Conservation (phyloP, 2,329 filamentous ascomycete genomes). For the Paraconiothyrium brasiliense region DNA sequence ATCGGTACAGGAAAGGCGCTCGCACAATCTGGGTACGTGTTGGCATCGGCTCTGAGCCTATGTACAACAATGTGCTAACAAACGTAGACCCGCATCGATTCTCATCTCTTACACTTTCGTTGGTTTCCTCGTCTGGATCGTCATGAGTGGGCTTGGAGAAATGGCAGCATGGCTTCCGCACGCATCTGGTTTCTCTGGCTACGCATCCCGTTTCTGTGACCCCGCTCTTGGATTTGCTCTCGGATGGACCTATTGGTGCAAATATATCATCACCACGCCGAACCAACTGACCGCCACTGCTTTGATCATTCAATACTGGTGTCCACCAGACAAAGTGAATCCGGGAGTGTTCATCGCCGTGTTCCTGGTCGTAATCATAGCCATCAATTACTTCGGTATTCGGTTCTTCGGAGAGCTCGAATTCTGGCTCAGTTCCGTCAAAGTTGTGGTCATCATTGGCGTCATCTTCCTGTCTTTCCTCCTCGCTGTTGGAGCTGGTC, state of each 20-base stretch:
- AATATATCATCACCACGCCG: slow-evolving; percentile 84
- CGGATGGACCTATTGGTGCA: slow-evolving; percentile 65
- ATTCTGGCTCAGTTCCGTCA: slow-evolving; percentile 66
- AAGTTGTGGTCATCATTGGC: slow-evolving; percentile 66
- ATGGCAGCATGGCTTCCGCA: slow-evolving; percentile 53
- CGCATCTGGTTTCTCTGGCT: slow-evolving; percentile 53
- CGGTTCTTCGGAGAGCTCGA: slow-evolving; percentile 57
- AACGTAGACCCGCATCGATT: slow-evolving; percentile 38
- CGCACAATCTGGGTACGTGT: slow-evolving; percentile 55
- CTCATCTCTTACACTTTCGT: slow-evolving; percentile 50
- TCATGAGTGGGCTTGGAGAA: slow-evolving; percentile 54
- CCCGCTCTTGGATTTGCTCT: slow-evolving; percentile 53
- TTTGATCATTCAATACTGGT: slow-evolving; percentile 79
- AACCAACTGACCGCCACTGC: slow-evolving; percentile 82
- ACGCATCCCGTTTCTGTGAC: slow-evolving; percentile 53
- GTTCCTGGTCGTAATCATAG: slow-evolving; percentile 37
- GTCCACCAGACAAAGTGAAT: slow-evolving; percentile 71
- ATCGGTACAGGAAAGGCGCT: slow-evolving; percentile 68
- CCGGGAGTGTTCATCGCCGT: slow-evolving; percentile 62
- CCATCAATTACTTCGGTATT: slow-evolving; percentile 46
- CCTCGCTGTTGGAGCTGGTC: slow-evolving; percentile 67
- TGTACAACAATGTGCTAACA: slow-evolving; percentile 26
- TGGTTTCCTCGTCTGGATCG: slow-evolving; percentile 48
- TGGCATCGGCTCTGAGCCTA: not conserved
- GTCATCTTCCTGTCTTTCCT: slow-evolving; percentile 73